A percentile compares a stretch with the other conserved stretches of the same genome.
Conservation (phyloP, 192 early-diverging fungal species). For the Gaertneriomyces sp. region DNA sequence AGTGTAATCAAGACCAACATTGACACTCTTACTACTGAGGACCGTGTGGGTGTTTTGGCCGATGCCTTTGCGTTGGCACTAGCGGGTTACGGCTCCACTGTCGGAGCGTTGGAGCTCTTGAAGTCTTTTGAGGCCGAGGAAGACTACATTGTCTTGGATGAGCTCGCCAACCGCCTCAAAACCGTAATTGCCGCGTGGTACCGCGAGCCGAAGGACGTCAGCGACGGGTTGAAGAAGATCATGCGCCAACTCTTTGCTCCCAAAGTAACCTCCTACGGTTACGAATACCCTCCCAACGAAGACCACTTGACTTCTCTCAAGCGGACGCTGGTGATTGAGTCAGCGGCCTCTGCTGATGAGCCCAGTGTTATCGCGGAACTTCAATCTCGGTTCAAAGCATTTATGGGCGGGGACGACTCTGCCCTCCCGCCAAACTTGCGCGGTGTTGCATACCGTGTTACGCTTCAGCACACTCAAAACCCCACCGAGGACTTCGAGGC, state of each 20-base stretch:
- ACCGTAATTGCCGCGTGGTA: conserved; percentile 66
- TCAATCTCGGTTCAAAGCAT: conserved; percentile 61
- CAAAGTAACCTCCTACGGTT: conserved; percentile 72
- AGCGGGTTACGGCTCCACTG: conserved; percentile 75
- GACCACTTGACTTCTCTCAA: conserved; percentile 71
- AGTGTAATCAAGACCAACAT: conserved; percentile 48
- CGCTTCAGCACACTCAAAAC: conserved; percentile 41
- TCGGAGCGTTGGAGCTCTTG: conserved; percentile 70
- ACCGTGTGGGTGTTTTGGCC: conserved; percentile 78
- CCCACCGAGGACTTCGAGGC: conserved; percentile 38
- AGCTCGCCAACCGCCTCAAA: conserved; percentile 60
- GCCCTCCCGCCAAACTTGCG: conserved; percentile 64
- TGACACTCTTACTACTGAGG: conserved; percentile 45
- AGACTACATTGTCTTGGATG: conserved; percentile 66
- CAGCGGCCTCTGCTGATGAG: conserved; percentile 70
- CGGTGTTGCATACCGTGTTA: conserved; percentile 65
- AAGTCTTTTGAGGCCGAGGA: conserved; percentile 70
- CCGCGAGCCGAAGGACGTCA: conserved; percentile 56
- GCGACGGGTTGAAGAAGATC: conserved; percentile 62
- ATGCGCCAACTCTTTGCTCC: conserved; percentile 69
- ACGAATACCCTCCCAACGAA: conserved; percentile 67
- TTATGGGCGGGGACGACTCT: conserved; percentile 60
- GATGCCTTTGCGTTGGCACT: conserved; percentile 76
- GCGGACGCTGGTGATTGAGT: conserved; percentile 70
- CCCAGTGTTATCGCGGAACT: conserved; percentile 58